These are phyloP conservation scores for Suhomyces sp. DNA, from an alignment of 805 yeast genomes.

Conservation along the genomic window DNA sequence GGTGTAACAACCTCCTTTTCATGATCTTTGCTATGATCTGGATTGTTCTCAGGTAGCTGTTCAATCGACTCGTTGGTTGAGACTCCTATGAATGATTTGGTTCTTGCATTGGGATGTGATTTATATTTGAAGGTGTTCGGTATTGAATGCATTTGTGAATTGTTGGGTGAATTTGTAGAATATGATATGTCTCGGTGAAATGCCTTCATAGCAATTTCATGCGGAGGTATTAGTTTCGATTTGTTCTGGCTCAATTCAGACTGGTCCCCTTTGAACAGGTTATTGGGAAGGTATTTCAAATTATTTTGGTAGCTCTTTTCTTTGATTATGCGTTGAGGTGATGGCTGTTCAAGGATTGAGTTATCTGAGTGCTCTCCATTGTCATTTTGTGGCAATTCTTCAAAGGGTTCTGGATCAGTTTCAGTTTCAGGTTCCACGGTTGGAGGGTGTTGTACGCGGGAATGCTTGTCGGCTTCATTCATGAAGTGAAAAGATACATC, in stretches of 20 bases:
- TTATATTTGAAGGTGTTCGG: slow-evolving; percentile 46
- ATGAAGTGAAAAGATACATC: slow-evolving; percentile 3
- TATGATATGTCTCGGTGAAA: slow-evolving; percentile 1
- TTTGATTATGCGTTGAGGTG: slow-evolving; percentile 6
- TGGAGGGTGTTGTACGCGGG: neutral
- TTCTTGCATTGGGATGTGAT: slow-evolving; percentile 44
- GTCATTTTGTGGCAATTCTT: neutral
- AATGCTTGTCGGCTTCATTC: neutral
- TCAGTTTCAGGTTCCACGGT: neutral
- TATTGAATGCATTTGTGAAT: slow-evolving; percentile 25
- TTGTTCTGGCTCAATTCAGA: slow-evolving; percentile 19
- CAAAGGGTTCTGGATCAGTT: neutral
- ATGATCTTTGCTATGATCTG: neutral
- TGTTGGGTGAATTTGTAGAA: slow-evolving; percentile 6
- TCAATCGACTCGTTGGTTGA: neutral
- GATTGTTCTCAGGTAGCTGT: neutral
- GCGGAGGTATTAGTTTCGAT: slow-evolving; percentile 33
- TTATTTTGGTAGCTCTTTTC: slow-evolving; percentile 26
- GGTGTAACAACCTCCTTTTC: slow-evolving; percentile 7
- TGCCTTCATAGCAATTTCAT: slow-evolving; percentile 11
- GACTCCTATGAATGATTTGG: slow-evolving; percentile 31
- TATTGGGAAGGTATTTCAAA: slow-evolving; percentile 33
- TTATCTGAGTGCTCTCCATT: neutral
- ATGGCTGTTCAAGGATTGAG: neutral
- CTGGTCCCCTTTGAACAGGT: slow-evolving; percentile 10